Base-by-base conservation (phyloP, 1,139 yeast genomes). In the Yamadazyma aaseri region DNA sequence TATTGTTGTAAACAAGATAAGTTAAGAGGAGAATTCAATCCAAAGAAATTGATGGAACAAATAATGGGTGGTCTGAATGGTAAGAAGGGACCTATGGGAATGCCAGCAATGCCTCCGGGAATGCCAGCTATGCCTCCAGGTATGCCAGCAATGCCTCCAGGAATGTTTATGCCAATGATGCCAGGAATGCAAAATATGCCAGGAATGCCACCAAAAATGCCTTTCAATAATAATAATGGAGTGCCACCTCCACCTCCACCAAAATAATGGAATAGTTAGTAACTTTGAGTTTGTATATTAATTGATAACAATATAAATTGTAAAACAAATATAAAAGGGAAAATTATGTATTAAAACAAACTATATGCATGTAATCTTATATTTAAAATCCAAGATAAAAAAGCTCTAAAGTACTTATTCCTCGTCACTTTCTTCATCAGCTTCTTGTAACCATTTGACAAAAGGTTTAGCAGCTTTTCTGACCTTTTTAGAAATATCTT, bases 381-480 rank as follows among this genome's bases (percentile, higher is more conserved):
- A 17, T 10, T 13, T 10, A 10, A 17, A 9, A 13, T 26, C 7
- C 17, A 10, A 18, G n/a, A n/a, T n/a, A n/a, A n/a, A n/a, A 6
- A 22, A 8, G 26, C 13, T 22, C 8, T 22, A 6, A 22, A 15
- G 23, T n/a, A 28, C 18, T 41, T 63, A 63, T 43, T 78, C 80
- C 44, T 82, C 92, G 50, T 83, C 86, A 51, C 65, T 58, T 51
- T 68, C 75, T 51, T 68, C 75, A 47, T 89, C 97, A 40, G 98
- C 97, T 61, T 85, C 92, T 56, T 87, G 82, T 48, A 92, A 77
- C 98, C 98, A 92, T 51, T 84, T 81, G 46, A 92, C 69, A 65
- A 92, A 92, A 26, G 97, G 96, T 66, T 87, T 89, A 42, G 97
- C 97, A 31, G 96, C 95, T 64, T 82, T 86, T 65, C 97, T 86